phyloP scores from a whole-genome alignment of 2,329 filamentous ascomycete genomes.

The Grosmannia serpens region DNA sequence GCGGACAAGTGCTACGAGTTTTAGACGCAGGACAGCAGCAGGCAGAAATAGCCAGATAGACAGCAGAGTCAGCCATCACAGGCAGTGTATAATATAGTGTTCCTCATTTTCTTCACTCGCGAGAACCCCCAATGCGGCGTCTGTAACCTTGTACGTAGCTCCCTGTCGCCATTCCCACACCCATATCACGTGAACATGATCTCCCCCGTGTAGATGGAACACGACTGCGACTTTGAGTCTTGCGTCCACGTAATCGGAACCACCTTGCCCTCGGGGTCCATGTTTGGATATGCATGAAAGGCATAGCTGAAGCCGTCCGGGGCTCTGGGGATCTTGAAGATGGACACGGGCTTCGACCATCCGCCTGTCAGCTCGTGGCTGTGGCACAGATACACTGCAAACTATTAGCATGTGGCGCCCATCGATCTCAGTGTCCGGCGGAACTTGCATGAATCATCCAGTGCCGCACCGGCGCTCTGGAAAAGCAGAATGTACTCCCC shows the following conservation, averaged over 20 bases:
- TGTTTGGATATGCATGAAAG: slow-evolving; percentile 11
- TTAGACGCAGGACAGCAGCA: too few species aligned
- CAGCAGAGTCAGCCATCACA: too few species aligned
- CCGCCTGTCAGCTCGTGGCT: slow-evolving; percentile 9
- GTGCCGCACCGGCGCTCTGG: slow-evolving; percentile 10
- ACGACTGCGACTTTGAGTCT: slow-evolving; percentile 11
- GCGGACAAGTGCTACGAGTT: slow-evolving; percentile 16
- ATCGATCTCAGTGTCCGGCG: background rate
- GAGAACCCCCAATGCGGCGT: too few species aligned
- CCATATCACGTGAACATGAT: slow-evolving; percentile 8
- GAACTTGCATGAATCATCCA: slow-evolving; percentile 2
- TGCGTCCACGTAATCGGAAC: slow-evolving; percentile 11
- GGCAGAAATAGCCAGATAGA: too few species aligned
- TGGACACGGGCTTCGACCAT: slow-evolving; percentile 6
- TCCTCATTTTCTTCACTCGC: too few species aligned
- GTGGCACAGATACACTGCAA: slow-evolving; percentile 8
- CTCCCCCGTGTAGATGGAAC: slow-evolving; percentile 9
- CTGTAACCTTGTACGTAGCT: too few species aligned
- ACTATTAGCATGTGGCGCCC: background rate
- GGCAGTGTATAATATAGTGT: too few species aligned
- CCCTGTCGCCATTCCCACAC: too few species aligned
- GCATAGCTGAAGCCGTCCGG: slow-evolving; percentile 11
- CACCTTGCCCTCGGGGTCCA: slow-evolving; percentile 6
- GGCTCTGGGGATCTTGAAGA: slow-evolving; percentile 8
- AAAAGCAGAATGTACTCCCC: slow-evolving; percentile 10